Evolutionary conservation across 257 asterid genomes (phyloP), one percentile per base, ranked within the genome.

Genomic region (Petunia axillaris): DNA sequence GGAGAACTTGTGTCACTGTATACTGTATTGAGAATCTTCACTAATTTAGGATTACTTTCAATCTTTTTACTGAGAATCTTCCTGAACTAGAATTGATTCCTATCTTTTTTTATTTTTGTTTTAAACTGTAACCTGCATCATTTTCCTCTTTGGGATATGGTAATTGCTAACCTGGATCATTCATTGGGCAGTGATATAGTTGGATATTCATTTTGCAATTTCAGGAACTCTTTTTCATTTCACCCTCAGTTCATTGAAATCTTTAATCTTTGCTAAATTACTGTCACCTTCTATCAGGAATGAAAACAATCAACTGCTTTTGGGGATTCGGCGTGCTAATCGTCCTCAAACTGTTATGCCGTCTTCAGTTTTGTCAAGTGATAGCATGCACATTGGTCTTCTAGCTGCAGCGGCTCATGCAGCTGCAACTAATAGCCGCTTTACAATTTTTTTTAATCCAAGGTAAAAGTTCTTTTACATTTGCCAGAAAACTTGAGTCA

Each of bases 331-430:
- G 35, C 97, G 88, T 76, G 97, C 98, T 53, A 91, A 77, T 90
- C 93, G 98, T 80, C 89, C 97, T 73, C 98, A 92, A 85, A 88
- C 95, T 46, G 90, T 91, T 65, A 91, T 94, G 97, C 98, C 98
- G 58, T 94, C 97, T 16, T 94, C 97, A 1, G 97, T 94, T 83
- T 81, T 94, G 81, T 94, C 98, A 53, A 94, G 97, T 81, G 97
- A 94, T 83, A 94, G 98, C 89, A 94, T 92, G 97, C 98, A 94
- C 87, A 94, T 94, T 58, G 98, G 98, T 78, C 97, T 94, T 83
- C 97, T 94, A 78, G 97, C 98, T 79, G 98, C 97, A n/a, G 97
- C 98, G 63, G 94, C 98, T 82, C 97, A 92, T 89, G 98, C 98
- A 44, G 94, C 97, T 7, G 91, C 97, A 4, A 94, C 98, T 25